These are phyloP conservation scores for Aureobasidium namibiae DNA, from an alignment of 2,329 filamentous ascomycete species.

Conservation along the genomic window DNA sequence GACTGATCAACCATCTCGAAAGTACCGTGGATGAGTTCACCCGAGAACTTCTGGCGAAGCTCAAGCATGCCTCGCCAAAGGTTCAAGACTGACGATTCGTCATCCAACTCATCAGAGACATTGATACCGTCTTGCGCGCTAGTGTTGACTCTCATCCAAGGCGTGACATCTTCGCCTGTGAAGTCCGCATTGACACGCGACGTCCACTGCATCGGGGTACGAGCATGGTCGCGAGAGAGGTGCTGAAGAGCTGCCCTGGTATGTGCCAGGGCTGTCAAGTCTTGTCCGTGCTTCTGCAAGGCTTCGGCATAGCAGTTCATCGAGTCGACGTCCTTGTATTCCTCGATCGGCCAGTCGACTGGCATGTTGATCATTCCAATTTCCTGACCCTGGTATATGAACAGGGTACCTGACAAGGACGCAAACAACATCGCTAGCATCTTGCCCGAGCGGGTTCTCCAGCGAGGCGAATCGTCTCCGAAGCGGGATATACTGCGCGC, in stretches of 20 bases:
- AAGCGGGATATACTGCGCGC: slow-evolving; percentile 50
- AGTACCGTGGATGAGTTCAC: too few species aligned
- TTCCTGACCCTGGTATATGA: slow-evolving; percentile 64
- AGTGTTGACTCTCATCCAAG: slow-evolving; percentile 66
- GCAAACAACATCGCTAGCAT: slow-evolving; percentile 51
- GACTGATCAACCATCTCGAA: too few species aligned
- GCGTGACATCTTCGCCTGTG: slow-evolving; percentile 42
- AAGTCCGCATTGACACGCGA: slow-evolving; percentile 51
- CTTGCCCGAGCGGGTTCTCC: slow-evolving; percentile 47
- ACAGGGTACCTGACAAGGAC: slow-evolving; percentile 54
- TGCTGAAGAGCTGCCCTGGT: slow-evolving; percentile 46
- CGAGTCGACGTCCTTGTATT: slow-evolving; percentile 60
- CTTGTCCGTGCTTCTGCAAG: slow-evolving; percentile 25
- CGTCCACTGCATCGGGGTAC: slow-evolving; percentile 61
- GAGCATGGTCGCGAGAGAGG: slow-evolving; percentile 60
- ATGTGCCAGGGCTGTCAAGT: slow-evolving; percentile 31
- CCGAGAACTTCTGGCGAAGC: too few species aligned
- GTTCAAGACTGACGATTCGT: slow-evolving; percentile 45
- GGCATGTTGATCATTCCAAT: slow-evolving; percentile 60
- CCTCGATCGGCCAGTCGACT: slow-evolving; percentile 50
- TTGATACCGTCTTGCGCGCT: slow-evolving; percentile 51
- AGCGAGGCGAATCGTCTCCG: slow-evolving; percentile 41
- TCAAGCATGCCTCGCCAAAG: slow-evolving; percentile 55
- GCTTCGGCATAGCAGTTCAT: slow-evolving; percentile 36
- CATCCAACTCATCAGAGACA: slow-evolving; percentile 43